phyloP scores from a whole-genome alignment of 2,329 filamentous ascomycete genomes.

The Chaetomium strumarium region DNA sequence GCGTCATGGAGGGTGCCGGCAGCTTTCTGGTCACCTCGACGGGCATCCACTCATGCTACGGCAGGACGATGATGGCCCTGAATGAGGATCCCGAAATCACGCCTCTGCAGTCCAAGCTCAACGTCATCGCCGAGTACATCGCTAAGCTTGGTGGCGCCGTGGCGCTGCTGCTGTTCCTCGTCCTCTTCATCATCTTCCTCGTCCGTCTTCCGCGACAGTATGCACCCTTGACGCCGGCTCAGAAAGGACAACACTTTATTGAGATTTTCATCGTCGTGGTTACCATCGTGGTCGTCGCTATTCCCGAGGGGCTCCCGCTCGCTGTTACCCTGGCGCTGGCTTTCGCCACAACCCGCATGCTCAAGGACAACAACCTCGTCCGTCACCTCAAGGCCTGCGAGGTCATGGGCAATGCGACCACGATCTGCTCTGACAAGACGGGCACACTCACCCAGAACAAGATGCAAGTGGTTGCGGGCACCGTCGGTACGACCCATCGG shows the following conservation, averaged over 20 bases:
- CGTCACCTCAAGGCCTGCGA: constrained; percentile 72
- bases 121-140: constrained; percentile 69
- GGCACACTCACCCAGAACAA: constrained; percentile 63
- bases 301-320: constrained; percentile 70
- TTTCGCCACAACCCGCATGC: constrained; percentile 71
- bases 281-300: constrained; percentile 73
- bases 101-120: constrained; percentile 70
- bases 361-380: constrained; percentile 71
- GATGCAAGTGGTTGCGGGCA: constrained; percentile 60
- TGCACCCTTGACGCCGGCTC: constrained; percentile 50
- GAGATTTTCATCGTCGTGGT: constrained; percentile 73
- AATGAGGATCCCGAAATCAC: constrained; percentile 71
- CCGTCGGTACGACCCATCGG: constrained; percentile 48
- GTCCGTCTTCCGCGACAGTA: constrained; percentile 52
- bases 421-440: constrained; percentile 64
- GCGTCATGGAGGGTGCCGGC: constrained; percentile 71
- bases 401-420: constrained; percentile 74
- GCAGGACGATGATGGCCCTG: constrained; percentile 67
- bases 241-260: constrained; percentile 74
- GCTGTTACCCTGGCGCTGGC: constrained; percentile 73
- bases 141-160: constrained; percentile 72
- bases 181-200: constrained; percentile 80
- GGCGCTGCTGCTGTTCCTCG: constrained; percentile 73
- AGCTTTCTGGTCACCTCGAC: constrained; percentile 70
- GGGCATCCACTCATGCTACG: constrained; percentile 67